Percentiles rank a stretch among this genome's conserved stretches.
Evolutionary conservation across 495 filamentous ascomycete genomes (phyloP).

Genomic region (Cairneyella variabilis): DNA sequence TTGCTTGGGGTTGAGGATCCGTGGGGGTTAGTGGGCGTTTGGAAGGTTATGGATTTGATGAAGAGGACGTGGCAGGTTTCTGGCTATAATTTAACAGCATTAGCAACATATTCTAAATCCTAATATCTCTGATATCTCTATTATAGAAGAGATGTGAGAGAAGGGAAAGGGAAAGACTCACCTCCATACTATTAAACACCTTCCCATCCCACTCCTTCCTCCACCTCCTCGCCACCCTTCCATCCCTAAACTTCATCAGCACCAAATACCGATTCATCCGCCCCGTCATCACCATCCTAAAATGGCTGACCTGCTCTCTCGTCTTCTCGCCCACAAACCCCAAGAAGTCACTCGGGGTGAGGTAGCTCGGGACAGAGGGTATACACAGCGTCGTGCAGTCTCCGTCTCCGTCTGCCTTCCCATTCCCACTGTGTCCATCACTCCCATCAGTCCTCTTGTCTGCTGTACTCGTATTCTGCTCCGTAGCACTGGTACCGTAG

Average conservation of each 20-base stretch:
- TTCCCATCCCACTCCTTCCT: slow-evolving; percentile 89
- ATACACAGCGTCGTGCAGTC: slow-evolving; percentile 91
- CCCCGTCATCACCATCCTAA: slow-evolving; percentile 89
- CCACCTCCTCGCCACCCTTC: slow-evolving; percentile 71
- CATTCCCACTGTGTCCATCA: slow-evolving; percentile 20
- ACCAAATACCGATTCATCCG: slow-evolving; percentile 92
- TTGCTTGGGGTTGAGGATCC: slow-evolving; percentile 54
- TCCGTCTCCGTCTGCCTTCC: slow-evolving; percentile 34
- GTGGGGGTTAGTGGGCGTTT: slow-evolving; percentile 41
- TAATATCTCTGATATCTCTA: too few relatives aligned
- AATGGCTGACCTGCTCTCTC: slow-evolving; percentile 85
- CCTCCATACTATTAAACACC: slow-evolving; percentile 91
- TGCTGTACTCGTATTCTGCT: background rate
- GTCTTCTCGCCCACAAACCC: slow-evolving; percentile 91
- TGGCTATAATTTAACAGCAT: slow-evolving; percentile 50
- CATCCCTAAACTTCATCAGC: slow-evolving; percentile 88
- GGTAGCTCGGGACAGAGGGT: slow-evolving; percentile 88
- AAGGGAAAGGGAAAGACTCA: slow-evolving; percentile 35
- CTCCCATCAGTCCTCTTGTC: background rate
- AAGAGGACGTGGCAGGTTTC: slow-evolving; percentile 97
- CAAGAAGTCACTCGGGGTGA: slow-evolving; percentile 86
- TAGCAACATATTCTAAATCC: too few relatives aligned
- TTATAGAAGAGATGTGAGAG: background rate
- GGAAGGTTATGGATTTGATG: slow-evolving; percentile 78
- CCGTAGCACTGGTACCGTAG: slow-evolving; percentile 24